Evolutionary conservation across 371 early-diverging fungal genomes (phyloP), one percentile per base, ranked within the genome.

Genomic region (Mortierella sp.): DNA sequence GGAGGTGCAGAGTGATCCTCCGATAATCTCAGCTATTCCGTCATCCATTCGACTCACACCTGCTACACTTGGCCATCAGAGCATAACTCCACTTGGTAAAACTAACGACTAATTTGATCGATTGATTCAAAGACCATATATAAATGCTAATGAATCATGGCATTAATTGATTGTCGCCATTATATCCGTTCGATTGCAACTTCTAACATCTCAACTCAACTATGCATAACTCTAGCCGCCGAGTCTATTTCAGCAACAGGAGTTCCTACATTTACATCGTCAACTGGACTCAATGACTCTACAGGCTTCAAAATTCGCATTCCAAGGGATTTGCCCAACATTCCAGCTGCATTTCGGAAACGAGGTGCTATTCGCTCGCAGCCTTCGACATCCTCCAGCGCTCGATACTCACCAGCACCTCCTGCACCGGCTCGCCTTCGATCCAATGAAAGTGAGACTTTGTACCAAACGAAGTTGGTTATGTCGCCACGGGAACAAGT

Each of bases 261-360:
- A 19, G 19, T 42, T 22, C 47, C 49, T 12, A 31, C 42, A 6
- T 22, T 26, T 31, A n/a, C 22, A 17, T 22, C 54, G 29, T 23
- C 35, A 2, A 40, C 58, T 5, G 5, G 51, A 22, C 10, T 37
- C 2, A 31, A 19, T 15, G 55, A 35, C 26, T 22, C 61, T 28
- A 61, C 64, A 23, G 68, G 72, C 15, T 68, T 80, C 47, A 80
- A 68, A 31, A 80, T 80, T 37, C 81, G 81, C 13, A 58, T 80
- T 12, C 81, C 71, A 6, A 70, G 81, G 15, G 71, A 75, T 64
- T 64, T 74, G 8, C 75, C 79, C 8, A 73, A 73, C 31, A 56
- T 80, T 32, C 81, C 81, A 15, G 72, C 70, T 13, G 72, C 51
- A 8, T 80, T 75, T 42, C 75, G 75, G 7, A 70, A 66, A 26